Evolutionary conservation across 805 yeast species (phyloP).

Genomic region (Suhomyces xylopsoci): DNA sequence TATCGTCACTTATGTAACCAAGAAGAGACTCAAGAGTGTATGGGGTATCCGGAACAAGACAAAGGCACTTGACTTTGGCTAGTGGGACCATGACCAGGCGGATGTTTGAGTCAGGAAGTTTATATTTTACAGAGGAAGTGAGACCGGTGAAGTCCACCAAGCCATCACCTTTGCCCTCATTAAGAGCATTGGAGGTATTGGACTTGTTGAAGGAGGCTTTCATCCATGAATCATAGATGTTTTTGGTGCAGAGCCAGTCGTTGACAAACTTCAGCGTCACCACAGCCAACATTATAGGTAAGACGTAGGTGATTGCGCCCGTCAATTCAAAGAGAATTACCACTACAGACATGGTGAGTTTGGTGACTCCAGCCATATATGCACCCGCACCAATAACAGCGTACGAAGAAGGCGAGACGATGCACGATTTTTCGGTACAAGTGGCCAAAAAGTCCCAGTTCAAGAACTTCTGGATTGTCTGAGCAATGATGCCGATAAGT

Average conservation of each 20-base stretch:
- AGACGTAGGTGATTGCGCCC: slow-evolving; percentile 78
- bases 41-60: slow-evolving; percentile 20
- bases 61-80: slow-evolving; percentile 24
- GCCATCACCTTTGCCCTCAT: slow-evolving; percentile 40
- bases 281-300: slow-evolving; percentile 84
- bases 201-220: slow-evolving; percentile 26
- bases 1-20: slow-evolving; percentile 22
- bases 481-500: slow-evolving; percentile 50
- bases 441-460: slow-evolving; percentile 33
- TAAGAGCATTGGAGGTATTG: slow-evolving; percentile 7
- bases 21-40: slow-evolving; percentile 21
- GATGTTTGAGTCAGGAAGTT: slow-evolving; percentile 32
- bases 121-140: slow-evolving; percentile 24
- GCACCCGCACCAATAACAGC: slow-evolving; percentile 89
- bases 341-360: slow-evolving; percentile 76
- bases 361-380: slow-evolving; percentile 75
- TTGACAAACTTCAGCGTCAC: slow-evolving; percentile 70
- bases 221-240: slow-evolving; percentile 59
- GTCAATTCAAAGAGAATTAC: slow-evolving; percentile 93
- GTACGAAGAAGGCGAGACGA: slow-evolving; percentile 83
- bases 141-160: slow-evolving; percentile 29
- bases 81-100: slow-evolving; percentile 30
- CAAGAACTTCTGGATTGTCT: slow-evolving; percentile 43
- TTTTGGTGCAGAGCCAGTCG: slow-evolving; percentile 55
- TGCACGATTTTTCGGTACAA: slow-evolving; percentile 44